Evolutionary conservation across 495 filamentous ascomycete species (phyloP).

Genomic region (Cercophora scortea): DNA sequence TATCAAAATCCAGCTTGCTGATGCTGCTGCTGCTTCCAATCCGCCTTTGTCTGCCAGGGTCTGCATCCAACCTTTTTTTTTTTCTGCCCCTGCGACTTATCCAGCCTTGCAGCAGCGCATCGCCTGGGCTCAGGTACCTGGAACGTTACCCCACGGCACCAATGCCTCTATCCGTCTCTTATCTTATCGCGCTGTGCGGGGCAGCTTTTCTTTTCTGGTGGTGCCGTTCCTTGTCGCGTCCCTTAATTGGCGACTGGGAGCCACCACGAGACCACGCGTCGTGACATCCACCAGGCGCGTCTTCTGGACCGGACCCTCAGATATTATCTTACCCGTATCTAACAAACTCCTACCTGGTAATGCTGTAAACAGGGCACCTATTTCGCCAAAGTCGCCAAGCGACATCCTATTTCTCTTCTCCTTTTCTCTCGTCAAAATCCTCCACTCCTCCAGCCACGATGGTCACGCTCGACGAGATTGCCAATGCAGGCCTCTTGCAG

Average conservation of each 20-base stretch:
- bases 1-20: too few species aligned
- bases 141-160: slow-evolving; percentile 14
- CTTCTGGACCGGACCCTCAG: too few species aligned
- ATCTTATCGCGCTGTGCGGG: slow-evolving; percentile 23
- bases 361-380: neutral
- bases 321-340: neutral
- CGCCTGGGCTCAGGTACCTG: neutral
- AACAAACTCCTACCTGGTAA: neutral
- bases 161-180: neutral
- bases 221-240: neutral
- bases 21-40: too few species aligned
- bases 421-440: neutral
- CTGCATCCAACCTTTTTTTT: slow-evolving; percentile 17
- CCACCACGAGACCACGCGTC: slow-evolving; percentile 8
- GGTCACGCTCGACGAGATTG: slow-evolving; percentile 26
- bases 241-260: neutral
- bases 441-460: slow-evolving; percentile 5
- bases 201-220: neutral
- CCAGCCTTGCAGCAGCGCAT: slow-evolving; percentile 11
- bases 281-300: slow-evolving; percentile 5
- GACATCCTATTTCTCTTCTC: too few species aligned
- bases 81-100: slow-evolving; percentile 1
- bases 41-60: neutral
- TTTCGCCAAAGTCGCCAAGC: neutral
- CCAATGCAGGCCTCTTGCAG: slow-evolving; percentile 17